Evolutionary conservation across 345 rosid genomes (phyloP).

Genomic region (Eucalyptus shirleyi): DNA sequence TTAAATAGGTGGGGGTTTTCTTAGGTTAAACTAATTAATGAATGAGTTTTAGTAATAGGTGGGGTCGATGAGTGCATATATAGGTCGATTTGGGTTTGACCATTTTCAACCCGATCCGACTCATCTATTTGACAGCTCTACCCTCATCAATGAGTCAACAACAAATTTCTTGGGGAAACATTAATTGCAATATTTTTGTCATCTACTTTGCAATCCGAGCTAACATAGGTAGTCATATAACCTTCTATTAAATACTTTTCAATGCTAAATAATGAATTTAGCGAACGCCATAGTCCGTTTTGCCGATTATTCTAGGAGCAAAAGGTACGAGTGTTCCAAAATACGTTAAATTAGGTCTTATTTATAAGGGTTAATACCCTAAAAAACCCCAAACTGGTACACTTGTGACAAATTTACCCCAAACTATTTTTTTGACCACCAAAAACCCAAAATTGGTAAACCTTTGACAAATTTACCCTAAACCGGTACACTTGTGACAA

Average conservation of each 20-base stretch:
- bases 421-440: too few species aligned
- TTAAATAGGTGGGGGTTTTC: background rate
- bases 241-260: background rate
- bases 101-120: accelerated
- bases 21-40: background rate
- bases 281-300: background rate
- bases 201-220: background rate
- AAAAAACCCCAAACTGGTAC: too few species aligned
- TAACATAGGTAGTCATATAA: background rate
- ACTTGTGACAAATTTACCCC: too few species aligned
- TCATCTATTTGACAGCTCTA: background rate
- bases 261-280: background rate
- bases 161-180: background rate
- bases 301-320: background rate
- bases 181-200: background rate
- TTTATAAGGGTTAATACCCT: too few species aligned
- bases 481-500: too few species aligned
- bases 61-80: background rate
- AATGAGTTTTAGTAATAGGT: too few species aligned
- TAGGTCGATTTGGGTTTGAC: background rate
- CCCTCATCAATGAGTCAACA: background rate
- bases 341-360: background rate
- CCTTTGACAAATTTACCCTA: too few species aligned
- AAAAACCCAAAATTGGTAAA: too few species aligned
- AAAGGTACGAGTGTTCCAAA: background rate